Percentiles rank a stretch among this genome's conserved stretches.
phyloP scores from a whole-genome alignment of 2,329 filamentous ascomycete genomes.

The Amauroascus verrucosus region DNA sequence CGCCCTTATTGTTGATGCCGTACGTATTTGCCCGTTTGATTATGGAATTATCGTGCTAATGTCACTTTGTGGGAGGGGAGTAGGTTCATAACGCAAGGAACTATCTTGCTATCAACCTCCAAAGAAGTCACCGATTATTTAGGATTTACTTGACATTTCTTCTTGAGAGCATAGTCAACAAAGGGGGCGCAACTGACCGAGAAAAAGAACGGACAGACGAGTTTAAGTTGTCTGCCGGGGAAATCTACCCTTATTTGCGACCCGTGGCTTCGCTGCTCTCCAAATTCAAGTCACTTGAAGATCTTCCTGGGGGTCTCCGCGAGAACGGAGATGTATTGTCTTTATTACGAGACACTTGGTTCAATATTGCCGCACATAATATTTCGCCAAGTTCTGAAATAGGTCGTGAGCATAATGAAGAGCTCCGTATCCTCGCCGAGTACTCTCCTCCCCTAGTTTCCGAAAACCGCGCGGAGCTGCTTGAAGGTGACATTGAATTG shows the following conservation, averaged over 20 bases:
- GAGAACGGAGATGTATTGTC: slow-evolving; percentile 57
- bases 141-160: slow-evolving; percentile 75
- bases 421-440: slow-evolving; percentile 73
- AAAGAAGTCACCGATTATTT: slow-evolving; percentile 61
- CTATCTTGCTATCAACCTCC: slow-evolving; percentile 61
- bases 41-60: neutral
- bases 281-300: slow-evolving; percentile 20
- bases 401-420: slow-evolving; percentile 60
- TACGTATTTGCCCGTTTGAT: slow-evolving; percentile 35
- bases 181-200: slow-evolving; percentile 71
- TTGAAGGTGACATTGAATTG: slow-evolving; percentile 93
- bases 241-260: slow-evolving; percentile 77
- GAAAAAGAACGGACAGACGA: slow-evolving; percentile 66
- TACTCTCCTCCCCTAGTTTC: slow-evolving; percentile 80
- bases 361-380: slow-evolving; percentile 91
- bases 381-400: slow-evolving; percentile 66
- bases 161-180: slow-evolving; percentile 77
- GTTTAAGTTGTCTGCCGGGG: slow-evolving; percentile 68
- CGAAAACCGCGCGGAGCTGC: slow-evolving; percentile 76
- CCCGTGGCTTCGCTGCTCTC: slow-evolving; percentile 81
- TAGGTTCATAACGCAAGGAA: slow-evolving; percentile 68
- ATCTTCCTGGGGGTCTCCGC: slow-evolving; percentile 24
- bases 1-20: slow-evolving; percentile 57
- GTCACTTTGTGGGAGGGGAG: slow-evolving; percentile 5
- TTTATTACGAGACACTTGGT: slow-evolving; percentile 86